Evolutionary conservation across 805 yeast species (phyloP).

Genomic region (Zygotorulaspora danielsina): DNA sequence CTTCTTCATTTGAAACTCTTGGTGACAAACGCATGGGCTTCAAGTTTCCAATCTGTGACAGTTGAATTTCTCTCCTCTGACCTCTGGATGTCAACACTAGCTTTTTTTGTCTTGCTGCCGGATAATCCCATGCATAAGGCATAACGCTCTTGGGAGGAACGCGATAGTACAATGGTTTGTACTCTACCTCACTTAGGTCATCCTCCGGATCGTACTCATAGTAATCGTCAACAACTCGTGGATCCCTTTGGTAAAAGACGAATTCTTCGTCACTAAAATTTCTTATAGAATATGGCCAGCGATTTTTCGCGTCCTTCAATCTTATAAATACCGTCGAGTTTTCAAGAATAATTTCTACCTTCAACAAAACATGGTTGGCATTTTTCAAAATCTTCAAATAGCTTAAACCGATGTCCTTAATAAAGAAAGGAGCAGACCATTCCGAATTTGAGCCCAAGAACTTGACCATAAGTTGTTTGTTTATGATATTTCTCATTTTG

Average conservation of each 20-base stretch:
- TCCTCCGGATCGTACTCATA: slow-evolving; percentile 54
- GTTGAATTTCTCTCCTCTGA: slow-evolving; percentile 69
- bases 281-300: slow-evolving; percentile 91
- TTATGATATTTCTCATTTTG: slow-evolving; percentile 47
- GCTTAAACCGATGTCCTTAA: slow-evolving; percentile 79
- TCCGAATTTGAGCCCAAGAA: slow-evolving; percentile 52
- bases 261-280: slow-evolving; percentile 88
- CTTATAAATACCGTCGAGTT: slow-evolving; percentile 77
- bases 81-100: slow-evolving; percentile 67
- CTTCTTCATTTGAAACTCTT: slow-evolving; percentile 36
- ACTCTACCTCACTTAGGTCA: slow-evolving; percentile 50
- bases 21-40: slow-evolving; percentile 77
- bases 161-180: slow-evolving; percentile 73
- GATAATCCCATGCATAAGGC: slow-evolving; percentile 98
- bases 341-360: slow-evolving; percentile 72
- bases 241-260: slow-evolving; percentile 80
- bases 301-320: slow-evolving; percentile 62
- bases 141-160: slow-evolving; percentile 88
- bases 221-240: slow-evolving; percentile 40
- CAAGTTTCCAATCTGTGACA: slow-evolving; percentile 89
- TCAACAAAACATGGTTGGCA: slow-evolving; percentile 64
- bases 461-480: slow-evolving; percentile 59
- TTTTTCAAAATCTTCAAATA: slow-evolving; percentile 64
- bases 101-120: slow-evolving; percentile 83
- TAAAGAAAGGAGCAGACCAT: slow-evolving; percentile 86